Base-by-base conservation (phyloP, 257 asterid genomes). In the Ajuga chamaepitys region DNA sequence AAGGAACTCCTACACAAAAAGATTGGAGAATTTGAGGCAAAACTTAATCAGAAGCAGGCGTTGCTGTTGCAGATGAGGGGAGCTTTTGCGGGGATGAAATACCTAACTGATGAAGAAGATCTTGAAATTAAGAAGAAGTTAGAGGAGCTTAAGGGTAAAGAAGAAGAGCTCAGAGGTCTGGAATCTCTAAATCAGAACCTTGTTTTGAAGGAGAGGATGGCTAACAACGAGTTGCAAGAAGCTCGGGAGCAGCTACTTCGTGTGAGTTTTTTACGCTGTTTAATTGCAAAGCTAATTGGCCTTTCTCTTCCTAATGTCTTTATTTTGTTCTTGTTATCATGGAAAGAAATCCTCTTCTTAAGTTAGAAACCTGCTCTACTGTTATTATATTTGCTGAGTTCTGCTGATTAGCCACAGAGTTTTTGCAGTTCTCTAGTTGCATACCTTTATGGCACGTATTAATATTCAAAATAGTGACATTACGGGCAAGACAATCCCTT, bases 41-140 rank as follows among this genome's bases (percentile, higher is more conserved):
- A 87, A 45, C 88, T 90, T 70, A 95, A 90, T 73, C 80, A 82
- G 67, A 84, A 84, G 78, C 93, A 86, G 73, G 85, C 87, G 5
- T 72, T 90, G 51, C 83, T 82, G 72, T 73, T 88, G 72, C 74
- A 86, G 73, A 82, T 88, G 63, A 80, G 67, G 73, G 93, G 97
- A 24, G 78, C 78, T 7, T 7, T 77, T 10, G 81, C 77, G 86
- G 86, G n/a, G 45, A 81, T 74, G 85, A 78, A 72, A 69, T 91
- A 77, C 73, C 70, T 86, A 83, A 65, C 70, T 22, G 82, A 65
- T 16, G 90, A 81, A 74, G 89, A 82, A 70, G 91, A 85, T 41
- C 5, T 67, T 38, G 86, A 77, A 67, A 78, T 64, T 11, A 63
- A 67, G 69, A 64, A 82, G 61, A 87, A 83, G 77, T 46, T 82